A percentile compares a stretch with the other conserved stretches of the same genome.
phyloP scores from a whole-genome alignment of 225 moss, liverwort and hornwort genomes.

The Bryum argenteum region DNA sequence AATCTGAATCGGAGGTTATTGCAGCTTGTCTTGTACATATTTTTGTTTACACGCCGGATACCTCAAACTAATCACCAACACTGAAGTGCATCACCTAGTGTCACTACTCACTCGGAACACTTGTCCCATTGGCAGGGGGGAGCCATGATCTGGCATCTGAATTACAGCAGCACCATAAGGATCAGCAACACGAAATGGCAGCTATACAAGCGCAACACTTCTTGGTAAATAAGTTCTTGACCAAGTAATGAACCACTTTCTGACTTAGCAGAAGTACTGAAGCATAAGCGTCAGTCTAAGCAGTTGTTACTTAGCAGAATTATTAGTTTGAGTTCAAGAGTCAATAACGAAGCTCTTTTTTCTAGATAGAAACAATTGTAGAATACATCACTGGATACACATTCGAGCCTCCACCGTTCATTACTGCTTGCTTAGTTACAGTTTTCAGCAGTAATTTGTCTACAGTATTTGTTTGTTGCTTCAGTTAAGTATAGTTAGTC shows the following conservation, averaged over 20 bases:
- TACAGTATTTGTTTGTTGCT: slow-evolving; percentile 17
- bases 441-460: slow-evolving; percentile 7
- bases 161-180: slow-evolving; percentile 81
- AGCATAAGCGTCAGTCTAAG: not conserved
- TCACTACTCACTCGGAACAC: slow-evolving; percentile 18
- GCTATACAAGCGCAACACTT: slow-evolving; percentile 91
- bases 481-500: slow-evolving; percentile 66
- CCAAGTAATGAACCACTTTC: not conserved
- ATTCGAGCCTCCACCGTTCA: not conserved
- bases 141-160: slow-evolving; percentile 74
- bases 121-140: slow-evolving; percentile 60
- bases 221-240: slow-evolving; percentile 61
- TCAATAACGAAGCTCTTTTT: too few species aligned
- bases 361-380: too few species aligned
- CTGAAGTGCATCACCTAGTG: not conserved
- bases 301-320: not conserved
- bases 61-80: not conserved
- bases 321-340: not conserved
- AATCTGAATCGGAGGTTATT: too few species aligned
- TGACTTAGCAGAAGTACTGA: not conserved
- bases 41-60: not conserved
- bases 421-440: not conserved
- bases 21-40: not conserved
- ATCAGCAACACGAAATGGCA: slow-evolving; percentile 87
- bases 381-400: too few species aligned